Base-by-base conservation (phyloP, 2,329 filamentous ascomycete species). In the Arthroderma sp. region DNA sequence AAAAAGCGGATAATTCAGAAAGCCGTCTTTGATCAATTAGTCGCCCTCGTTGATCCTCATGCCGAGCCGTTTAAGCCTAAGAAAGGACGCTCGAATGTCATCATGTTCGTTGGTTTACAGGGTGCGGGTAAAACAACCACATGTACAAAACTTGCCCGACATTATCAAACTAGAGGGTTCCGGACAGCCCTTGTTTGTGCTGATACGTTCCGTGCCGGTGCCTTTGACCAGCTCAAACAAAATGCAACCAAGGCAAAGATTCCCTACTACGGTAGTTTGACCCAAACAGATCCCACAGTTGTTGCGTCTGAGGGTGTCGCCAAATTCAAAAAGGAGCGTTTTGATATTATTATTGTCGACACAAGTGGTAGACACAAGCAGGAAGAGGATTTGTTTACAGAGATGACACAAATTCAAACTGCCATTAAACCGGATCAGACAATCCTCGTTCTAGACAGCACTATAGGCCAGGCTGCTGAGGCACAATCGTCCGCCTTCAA, bases 171-270 rank as follows among this genome's bases (percentile, higher is more conserved):
- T 6, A 74, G 91, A 50, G 91, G 91, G 0, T 94, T 96, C 74
- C 86, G 86, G 65, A 78, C 87, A 5, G 94, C 89, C 54, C 71
- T 98, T 45, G 91, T 98, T 31, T 98, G 91, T 68, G 91, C 91
- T 41, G 91, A 98, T 67, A 98, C 91, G 28, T 98, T 98, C 73
- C 85, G 91, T 69, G 91, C 91, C 31, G 91, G 91, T 72, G 91
- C 91, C 36, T 98, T 98, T 56, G 91, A 98, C 61, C 91, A 98
- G 69, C 66, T 98, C 63, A 96, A 96, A 70, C 91, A 98, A 68
- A 98, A 98, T 63, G 91, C 91, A 1, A 96, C 87, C 31, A 98
- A 96, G 66, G 91, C 91, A 42, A 96, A 96, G 70, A 96, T 98
- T 43, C 91, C 91, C 6, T 98, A 98, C 74, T 98, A 93, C 63